Percentiles rank a stretch among this genome's conserved stretches.
These are phyloP conservation scores for Aspergillus quadricinctus DNA, from an alignment of 2,329 filamentous ascomycete genomes.

Conservation along the genomic window DNA sequence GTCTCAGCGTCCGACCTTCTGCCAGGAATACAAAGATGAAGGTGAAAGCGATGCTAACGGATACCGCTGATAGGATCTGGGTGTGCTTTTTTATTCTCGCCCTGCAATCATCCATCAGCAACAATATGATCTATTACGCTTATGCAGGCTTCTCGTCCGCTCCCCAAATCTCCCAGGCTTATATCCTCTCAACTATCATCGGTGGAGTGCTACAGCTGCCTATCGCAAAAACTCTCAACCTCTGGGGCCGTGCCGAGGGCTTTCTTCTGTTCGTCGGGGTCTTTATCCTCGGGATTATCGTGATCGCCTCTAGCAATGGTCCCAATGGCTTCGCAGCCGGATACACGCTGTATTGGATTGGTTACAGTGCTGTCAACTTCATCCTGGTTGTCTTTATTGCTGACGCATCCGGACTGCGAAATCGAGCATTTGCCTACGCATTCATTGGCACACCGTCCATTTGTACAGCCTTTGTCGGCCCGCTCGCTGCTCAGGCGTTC, in stretches of 20 bases:
- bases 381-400: constrained; percentile 58
- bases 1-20: constrained; percentile 4
- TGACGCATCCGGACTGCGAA: constrained; percentile 58
- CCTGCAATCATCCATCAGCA: constrained; percentile 40
- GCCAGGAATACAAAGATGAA: constrained; percentile 3
- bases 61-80: constrained; percentile 36
- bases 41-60: too few relatives aligned
- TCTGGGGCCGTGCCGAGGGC: constrained; percentile 61
- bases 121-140: constrained; percentile 45
- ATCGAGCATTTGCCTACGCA: constrained; percentile 58
- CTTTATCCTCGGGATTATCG: constrained; percentile 50
- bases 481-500: constrained; percentile 49
- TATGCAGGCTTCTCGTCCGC: constrained; percentile 50
- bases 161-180: constrained; percentile 48
- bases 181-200: constrained; percentile 53
- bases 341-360: constrained; percentile 59
- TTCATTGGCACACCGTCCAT: constrained; percentile 58
- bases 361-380: constrained; percentile 52
- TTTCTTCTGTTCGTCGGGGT: constrained; percentile 48
- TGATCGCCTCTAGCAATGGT: constrained; percentile 59
- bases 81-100: constrained; percentile 44
- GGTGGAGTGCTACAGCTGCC: constrained; percentile 58
- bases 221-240: constrained; percentile 58
- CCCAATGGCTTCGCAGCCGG: constrained; percentile 61
- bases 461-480: constrained; percentile 55